These are phyloP conservation scores for Zymoseptoria brevis DNA, from an alignment of 2,329 filamentous ascomycete genomes.

Conservation along the genomic window DNA sequence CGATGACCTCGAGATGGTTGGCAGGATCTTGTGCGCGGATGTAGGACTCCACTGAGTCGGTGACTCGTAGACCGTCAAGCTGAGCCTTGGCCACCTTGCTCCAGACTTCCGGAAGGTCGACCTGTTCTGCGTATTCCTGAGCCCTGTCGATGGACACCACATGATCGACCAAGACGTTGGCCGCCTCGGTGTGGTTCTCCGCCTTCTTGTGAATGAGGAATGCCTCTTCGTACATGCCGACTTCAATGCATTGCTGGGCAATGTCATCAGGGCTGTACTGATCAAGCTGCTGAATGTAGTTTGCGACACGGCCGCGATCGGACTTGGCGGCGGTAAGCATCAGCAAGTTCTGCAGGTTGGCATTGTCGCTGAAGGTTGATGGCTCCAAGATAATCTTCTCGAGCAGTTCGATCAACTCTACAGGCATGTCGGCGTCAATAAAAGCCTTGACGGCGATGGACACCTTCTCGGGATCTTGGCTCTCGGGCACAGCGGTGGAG, in stretches of 20 bases:
- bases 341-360: slow-evolving; percentile 89
- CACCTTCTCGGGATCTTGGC: slow-evolving; percentile 86
- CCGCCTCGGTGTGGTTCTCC: slow-evolving; percentile 75
- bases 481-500: slow-evolving; percentile 75
- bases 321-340: slow-evolving; percentile 96
- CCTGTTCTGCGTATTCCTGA: slow-evolving; percentile 88
- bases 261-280: slow-evolving; percentile 90
- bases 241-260: slow-evolving; percentile 83
- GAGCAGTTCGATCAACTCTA: slow-evolving; percentile 90
- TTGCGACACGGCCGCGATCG: slow-evolving; percentile 88
- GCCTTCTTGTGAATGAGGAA: slow-evolving; percentile 99
- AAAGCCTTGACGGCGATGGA: slow-evolving; percentile 91
- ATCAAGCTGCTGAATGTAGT: slow-evolving; percentile 88
- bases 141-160: slow-evolving; percentile 97
- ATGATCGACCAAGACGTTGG: slow-evolving; percentile 88
- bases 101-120: slow-evolving; percentile 93
- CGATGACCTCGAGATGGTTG: slow-evolving; percentile 93
- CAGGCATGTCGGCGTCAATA: slow-evolving; percentile 80
- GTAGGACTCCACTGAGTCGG: slow-evolving; percentile 92
- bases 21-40: slow-evolving; percentile 88
- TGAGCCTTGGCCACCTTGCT: slow-evolving; percentile 97
- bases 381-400: slow-evolving; percentile 99
- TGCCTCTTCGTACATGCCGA: slow-evolving; percentile 91
- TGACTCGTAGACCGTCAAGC: slow-evolving; percentile 85
- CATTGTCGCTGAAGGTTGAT: slow-evolving; percentile 96